phyloP scores from a whole-genome alignment of 768 basidiomycete genomes.

The Termitomyces sp. region DNA sequence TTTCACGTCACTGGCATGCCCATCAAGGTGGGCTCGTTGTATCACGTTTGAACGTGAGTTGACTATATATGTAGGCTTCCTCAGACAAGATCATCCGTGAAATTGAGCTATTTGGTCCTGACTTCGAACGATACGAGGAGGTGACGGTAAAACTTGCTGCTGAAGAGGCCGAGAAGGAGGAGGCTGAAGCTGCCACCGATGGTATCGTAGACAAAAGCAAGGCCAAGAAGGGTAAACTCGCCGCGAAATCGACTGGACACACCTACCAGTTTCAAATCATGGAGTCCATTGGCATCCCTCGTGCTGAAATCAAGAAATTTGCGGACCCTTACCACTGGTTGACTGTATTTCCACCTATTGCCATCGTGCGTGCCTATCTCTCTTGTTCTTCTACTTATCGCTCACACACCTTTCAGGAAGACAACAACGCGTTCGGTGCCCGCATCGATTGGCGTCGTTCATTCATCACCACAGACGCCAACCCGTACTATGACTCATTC shows the following conservation, averaged over 20 bases:
- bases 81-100: constrained; percentile 97
- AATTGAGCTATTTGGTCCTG: constrained; percentile 90
- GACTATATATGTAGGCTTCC: constrained; percentile 59
- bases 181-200: constrained; percentile 32
- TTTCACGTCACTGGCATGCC: constrained; percentile 99
- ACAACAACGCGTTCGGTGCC: constrained; percentile 86
- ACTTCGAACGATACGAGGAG: constrained; percentile 71
- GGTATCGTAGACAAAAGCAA: constrained; percentile 58
- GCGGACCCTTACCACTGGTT: constrained; percentile 95
- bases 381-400: neutral
- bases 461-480: constrained; percentile 92
- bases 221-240: constrained; percentile 93
- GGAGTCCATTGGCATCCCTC: constrained; percentile 88
- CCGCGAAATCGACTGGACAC: constrained; percentile 88
- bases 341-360: constrained; percentile 93
- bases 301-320: constrained; percentile 90
- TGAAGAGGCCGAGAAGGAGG: constrained; percentile 42
- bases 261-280: constrained; percentile 99
- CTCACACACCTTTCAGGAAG: constrained; percentile 29
- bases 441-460: constrained; percentile 96
- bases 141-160: constrained; percentile 41
- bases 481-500: constrained; percentile 96
- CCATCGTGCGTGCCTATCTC: constrained; percentile 24
- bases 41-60: neutral
- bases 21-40: constrained; percentile 74